Evolutionary conservation across 208 protist genomes (phyloP), one percentile per base, ranked within the genome.

Genomic region (Kentomonas sorsogonicus): DNA sequence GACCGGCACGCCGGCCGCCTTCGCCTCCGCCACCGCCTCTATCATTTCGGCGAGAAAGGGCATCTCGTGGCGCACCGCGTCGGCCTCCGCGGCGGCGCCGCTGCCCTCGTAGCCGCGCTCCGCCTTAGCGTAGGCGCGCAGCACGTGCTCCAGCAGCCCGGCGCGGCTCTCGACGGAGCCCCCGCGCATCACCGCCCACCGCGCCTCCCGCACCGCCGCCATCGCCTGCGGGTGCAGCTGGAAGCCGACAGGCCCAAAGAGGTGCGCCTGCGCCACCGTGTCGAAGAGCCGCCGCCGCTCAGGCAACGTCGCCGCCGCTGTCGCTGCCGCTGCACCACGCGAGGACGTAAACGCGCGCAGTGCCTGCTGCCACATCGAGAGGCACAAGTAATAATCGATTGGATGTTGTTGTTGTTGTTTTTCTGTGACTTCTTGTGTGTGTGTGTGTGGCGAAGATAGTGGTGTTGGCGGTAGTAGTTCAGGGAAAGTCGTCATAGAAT

Each of bases 241-340:
- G 46, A 34, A 52, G 46, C 27, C 27, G 16, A n/a, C 22, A 10
- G 46, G 46, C 9, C 46, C 46, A 16, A 52, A 30, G 25, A 52
- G 15, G 15, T 33, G 27, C 13, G 25, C 6, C 16, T 34, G 13
- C 26, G 46, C 20, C 13, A 52, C 46, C 7, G 11, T 52, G 4
- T 5, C 11, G 33, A 15, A 36, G 7, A 36, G 7, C 7, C 11
- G 7, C 7, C 5, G 7, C 7, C 33, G 33, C 33, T 5, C 33
- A 5, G 33, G 7, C 7, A 36, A 11, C 7, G 33, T 36, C 7
- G 33, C 7, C 7, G 7, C 11, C 7, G 7, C 33, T 5, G 7
- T 11, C 7, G 33, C 33, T 11, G 33, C 33, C 33, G 33, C 33
- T 11, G 33, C 33, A n/a, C n/a, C n/a, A n/a, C n/a, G n/a, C n/a